Evolutionary conservation across 2,329 filamentous ascomycete species (phyloP).

Genomic region (Pseudocercospora fuligena): DNA sequence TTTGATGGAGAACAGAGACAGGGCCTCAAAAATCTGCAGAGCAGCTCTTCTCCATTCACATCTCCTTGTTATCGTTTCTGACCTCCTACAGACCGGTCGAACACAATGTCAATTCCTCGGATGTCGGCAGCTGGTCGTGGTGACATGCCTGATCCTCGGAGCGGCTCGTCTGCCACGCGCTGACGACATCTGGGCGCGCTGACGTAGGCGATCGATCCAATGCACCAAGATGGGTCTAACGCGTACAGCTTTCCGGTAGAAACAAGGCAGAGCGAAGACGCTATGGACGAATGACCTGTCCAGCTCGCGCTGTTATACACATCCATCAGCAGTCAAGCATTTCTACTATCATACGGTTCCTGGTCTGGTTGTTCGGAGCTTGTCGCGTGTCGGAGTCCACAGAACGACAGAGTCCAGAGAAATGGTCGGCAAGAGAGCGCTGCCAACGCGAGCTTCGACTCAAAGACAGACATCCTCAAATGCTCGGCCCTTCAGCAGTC

Average conservation of each 20-base stretch:
- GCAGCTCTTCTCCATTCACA: too few species aligned
- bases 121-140: background rate
- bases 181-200: background rate
- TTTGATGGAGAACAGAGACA: too few species aligned
- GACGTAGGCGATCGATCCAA: constrained; percentile 6
- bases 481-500: constrained; percentile 19
- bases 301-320: background rate
- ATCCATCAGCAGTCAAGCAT: background rate
- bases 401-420: background rate
- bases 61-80: too few species aligned
- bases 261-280: background rate
- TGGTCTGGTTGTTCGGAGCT: background rate
- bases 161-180: constrained; percentile 4
- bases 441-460: constrained; percentile 12
- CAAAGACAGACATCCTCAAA: constrained; percentile 10
- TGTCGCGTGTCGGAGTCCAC: background rate
- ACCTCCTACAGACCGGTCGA: too few species aligned
- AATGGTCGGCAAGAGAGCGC: constrained; percentile 40
- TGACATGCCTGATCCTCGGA: background rate
- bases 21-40: too few species aligned
- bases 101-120: background rate
- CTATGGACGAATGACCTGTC: background rate
- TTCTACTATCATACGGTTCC: background rate
- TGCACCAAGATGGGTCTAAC: constrained; percentile 5
- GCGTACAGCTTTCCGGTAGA: background rate